Evolutionary conservation across 257 asterid genomes (phyloP), one percentile per base, ranked within the genome.

Genomic region (Prunella vulgaris): DNA sequence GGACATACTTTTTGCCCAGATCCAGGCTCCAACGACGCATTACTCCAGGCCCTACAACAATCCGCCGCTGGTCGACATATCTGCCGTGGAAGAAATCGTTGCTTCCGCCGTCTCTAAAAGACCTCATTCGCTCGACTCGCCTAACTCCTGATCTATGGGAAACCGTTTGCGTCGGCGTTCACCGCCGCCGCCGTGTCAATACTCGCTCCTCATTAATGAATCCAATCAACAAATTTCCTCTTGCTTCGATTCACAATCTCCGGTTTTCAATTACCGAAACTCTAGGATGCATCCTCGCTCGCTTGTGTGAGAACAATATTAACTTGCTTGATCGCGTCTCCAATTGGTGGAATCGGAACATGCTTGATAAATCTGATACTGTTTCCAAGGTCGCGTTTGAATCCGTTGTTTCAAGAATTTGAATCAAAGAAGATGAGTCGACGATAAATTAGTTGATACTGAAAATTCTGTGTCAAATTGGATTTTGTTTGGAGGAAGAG

Each of bases 21-120:
- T 92, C 93, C 98, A 92, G 79, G 98, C 63, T 92, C 98, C 58
- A 92, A 92, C 74, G 98, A 92, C 74, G 96, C 98, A 2, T 87
- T 92, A n/a, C 95, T 92, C 32, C 98, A 84, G 74, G 98, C 96
- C 10, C 90, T 92, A 20, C 98, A 92, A 73, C 98, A 92, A 82
- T 92, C 96, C 22, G 96, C 96, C 32, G 98, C 96, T 24, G 98
- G 98, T 10, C 83, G 88, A 18, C 96, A 92, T 77, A 92, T 92
- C 74, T 92, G 98, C 98, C 4, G 98, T 92, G 2, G 98, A 92
- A 74, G 98, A 92, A 82, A 92, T 92, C 81, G 96, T 92, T 64
- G 96, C 98, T 66, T 92, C 98, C 46, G 98, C 98, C 77, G 78
- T 92, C 70, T 89, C 97, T 20, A 92, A 92, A 46, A 87, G 98